A percentile compares a stretch with the other conserved stretches of the same genome.
Conservation (phyloP, 148 eudicot genomes). For the Silene conica region DNA sequence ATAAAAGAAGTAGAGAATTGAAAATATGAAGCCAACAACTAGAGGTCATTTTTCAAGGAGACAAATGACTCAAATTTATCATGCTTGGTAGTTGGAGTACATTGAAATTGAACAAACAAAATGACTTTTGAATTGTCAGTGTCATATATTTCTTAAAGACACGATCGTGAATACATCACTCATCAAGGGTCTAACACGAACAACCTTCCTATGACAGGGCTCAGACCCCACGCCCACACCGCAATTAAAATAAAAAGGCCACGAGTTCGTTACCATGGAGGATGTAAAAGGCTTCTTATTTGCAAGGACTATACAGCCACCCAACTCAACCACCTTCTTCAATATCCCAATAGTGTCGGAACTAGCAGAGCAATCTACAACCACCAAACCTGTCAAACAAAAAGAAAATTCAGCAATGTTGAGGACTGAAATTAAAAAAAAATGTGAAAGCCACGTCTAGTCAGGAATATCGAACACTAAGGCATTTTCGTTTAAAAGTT, state of each 20-base stretch:
- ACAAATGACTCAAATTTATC: neutral
- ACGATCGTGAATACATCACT: neutral
- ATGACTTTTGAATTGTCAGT: neutral
- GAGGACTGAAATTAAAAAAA: neutral
- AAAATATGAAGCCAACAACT: constrained; percentile 8
- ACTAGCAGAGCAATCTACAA: constrained; percentile 96
- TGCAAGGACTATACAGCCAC: constrained; percentile 81
- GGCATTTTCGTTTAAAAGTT: neutral
- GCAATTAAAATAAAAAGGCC: too few species aligned
- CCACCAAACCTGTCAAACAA: constrained; percentile 55
- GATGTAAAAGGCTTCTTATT: constrained; percentile 94
- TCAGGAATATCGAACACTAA: neutral
- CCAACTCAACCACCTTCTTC: constrained; percentile 45
- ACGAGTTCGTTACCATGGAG: constrained; percentile 51
- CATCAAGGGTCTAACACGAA: neutral
- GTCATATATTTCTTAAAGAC: neutral
- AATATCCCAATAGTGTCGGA: constrained; percentile 65
- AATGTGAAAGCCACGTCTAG: neutral
- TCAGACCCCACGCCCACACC: neutral
- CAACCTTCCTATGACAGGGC: neutral
- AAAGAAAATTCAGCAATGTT: neutral
- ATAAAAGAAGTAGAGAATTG: neutral
- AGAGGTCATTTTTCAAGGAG: neutral
- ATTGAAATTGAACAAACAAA: neutral
- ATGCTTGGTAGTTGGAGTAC: neutral